Base-by-base conservation (phyloP, 768 basidiomycete genomes). In the Agrocybe pediades region DNA sequence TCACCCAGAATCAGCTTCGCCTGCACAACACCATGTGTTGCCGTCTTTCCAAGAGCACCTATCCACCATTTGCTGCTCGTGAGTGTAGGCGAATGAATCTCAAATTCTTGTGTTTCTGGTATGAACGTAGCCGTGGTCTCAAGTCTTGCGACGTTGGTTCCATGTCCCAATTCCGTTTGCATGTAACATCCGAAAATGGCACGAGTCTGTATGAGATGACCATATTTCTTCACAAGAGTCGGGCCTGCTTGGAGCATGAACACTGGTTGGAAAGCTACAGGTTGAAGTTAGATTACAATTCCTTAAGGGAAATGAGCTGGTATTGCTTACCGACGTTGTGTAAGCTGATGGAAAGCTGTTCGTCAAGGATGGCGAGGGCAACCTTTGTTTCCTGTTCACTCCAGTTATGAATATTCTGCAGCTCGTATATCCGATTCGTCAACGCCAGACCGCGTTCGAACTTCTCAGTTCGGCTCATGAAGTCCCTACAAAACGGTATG, bases 31-130 rank as follows among this genome's bases (percentile, higher is more conserved):
- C 87, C 87, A 63, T 90, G 88, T 0, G 88, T 90, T 0, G 89
- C 82, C 0, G 84, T 86, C 69, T 83, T 85, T 0, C 84, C 89
- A 13, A 88, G 71, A 5, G 76, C 85, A 7, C 90, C 89, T 49
- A 88, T 81, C 90, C 90, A 92, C 88, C 89, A 92, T 65, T 92
- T 92, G 57, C 75, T 82, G 55, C 86, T 87, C 1, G 88, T 88
- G 20, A 90, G 60, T 0, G 85, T 85, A 0, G 90, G 90, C 1
- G 88, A 87, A 62, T 92, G 78, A 30, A 92, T 82, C 39, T 88
- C 86, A 58, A 92, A 91, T 63, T 88, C 84, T 49, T 78, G 67
- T 0, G 81, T 79, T 25, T 81, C 79, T 0, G 83, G 84, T n/a
- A 87, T 69, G 67, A 84, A 92, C 0, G 86, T 89, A 3, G 88